Conservation (phyloP, 169 alveolate species). For the Eimeria acervulina region DNA sequence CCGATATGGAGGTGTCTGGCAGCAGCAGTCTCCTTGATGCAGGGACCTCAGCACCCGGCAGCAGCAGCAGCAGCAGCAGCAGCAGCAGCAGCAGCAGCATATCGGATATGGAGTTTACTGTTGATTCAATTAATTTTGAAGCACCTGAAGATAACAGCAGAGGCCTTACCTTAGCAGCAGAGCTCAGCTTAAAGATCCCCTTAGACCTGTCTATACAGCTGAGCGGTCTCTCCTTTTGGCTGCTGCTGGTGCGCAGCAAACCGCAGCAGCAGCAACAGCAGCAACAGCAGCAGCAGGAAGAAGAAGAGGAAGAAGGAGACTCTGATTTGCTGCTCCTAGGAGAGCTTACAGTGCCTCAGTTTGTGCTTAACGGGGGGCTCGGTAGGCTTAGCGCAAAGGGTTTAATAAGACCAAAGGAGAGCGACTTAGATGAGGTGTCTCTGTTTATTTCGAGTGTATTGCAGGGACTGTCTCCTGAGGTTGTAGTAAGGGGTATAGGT, state of each 20-base stretch:
- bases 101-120: constrained; percentile 1
- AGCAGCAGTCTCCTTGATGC: constrained; percentile 36
- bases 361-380: not conserved
- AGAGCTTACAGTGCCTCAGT: not conserved
- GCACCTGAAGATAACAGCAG: not conserved
- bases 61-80: not conserved
- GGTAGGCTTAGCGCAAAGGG: constrained; percentile 2
- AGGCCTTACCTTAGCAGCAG: constrained; percentile 17
- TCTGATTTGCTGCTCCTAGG: not conserved
- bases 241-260: not conserved
- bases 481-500: not conserved
- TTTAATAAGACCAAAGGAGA: not conserved
- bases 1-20: not conserved
- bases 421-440: constrained; percentile 27
- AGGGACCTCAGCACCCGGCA: not conserved
- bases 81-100: too few relatives aligned
- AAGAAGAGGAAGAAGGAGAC: not conserved
- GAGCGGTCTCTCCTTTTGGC: constrained; percentile 28
- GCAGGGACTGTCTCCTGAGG: constrained; percentile 34
- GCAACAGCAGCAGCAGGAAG: constrained; percentile 7
- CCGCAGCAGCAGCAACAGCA: not conserved
- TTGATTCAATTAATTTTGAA: not conserved
- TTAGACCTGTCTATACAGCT: constrained; percentile 57
- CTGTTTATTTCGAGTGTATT: constrained; percentile 20
- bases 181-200: constrained; percentile 23